Base-by-base conservation (phyloP, 805 yeast genomes). In the Candida boidinii region DNA sequence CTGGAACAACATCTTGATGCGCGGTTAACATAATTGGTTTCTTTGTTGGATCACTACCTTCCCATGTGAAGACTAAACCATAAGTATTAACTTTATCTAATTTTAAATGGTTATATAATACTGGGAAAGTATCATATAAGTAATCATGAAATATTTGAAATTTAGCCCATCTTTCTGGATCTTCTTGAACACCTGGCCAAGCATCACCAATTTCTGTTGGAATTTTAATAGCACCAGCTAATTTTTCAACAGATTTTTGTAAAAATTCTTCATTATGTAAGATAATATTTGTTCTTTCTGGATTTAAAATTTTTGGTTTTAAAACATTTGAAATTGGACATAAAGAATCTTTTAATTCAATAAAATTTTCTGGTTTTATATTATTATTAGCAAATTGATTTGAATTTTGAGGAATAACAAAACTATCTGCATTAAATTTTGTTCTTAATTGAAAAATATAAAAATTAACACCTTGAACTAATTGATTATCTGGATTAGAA, bases 1-100 rank as follows among this genome's bases (percentile, higher is more conserved):
- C 79, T 1, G 94, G 94, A 17, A 84, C 94, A 4, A 79, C 84
- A 47, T 83, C 94, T 52, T 73, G 80, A 51, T 84, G 94, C 1
- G 90, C 88, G 46, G 80, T 72, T 31, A 82, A 60, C 54, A 84
- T 48, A 18, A 77, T 43, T 11, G 94, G 94, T 50, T 79, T 76
- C 40, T 77, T 57, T 4, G 51, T 36, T 9, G 44, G 24, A 30
- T 69, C 47, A 5, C 70, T 51, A 5, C 94, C 92, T 38, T 65
- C 48, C 71, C 83, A 72, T 13, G 82, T 76, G 49, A 62, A 67
- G 2, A 84, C 62, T 34, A 84, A 57, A 3, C 83, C 85, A 41
- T 73, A 71, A 5, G 72, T 63, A 51, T 81, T 81, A 34, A 80
- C 71, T 14, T 56, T 64, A 38, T 68, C 73, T 11, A 77, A 63